These are phyloP conservation scores for Agarophyton chilense DNA, from an alignment of 23 red algal species.

Conservation along the genomic window DNA sequence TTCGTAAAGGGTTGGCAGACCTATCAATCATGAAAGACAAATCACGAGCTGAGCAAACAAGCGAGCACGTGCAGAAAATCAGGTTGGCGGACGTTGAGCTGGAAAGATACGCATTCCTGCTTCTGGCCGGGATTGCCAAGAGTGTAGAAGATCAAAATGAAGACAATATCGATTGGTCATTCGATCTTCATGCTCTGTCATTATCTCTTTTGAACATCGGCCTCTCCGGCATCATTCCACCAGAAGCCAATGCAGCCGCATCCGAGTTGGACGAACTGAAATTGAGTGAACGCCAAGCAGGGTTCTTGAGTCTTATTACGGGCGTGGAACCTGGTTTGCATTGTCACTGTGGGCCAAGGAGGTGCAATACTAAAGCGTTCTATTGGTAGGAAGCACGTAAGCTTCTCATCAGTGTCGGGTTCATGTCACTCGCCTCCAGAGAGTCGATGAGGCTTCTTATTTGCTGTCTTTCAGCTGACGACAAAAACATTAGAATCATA, in stretches of 20 bases:
- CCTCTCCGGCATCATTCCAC: slow-evolving; percentile 53
- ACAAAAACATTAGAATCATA: slow-evolving; percentile 51
- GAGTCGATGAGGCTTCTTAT: slow-evolving; percentile 10
- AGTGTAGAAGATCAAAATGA: slow-evolving; percentile 32
- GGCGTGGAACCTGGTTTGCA: no score
- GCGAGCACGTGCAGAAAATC: slow-evolving; percentile 57
- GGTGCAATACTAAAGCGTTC: no score
- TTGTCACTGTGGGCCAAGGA: no score
- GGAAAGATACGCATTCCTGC: slow-evolving; percentile 58
- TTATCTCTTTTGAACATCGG: slow-evolving; percentile 28
- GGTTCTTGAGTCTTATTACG: no score
- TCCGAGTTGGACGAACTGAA: no score
- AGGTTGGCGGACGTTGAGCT: slow-evolving; percentile 74
- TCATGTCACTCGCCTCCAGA: slow-evolving; percentile 5
- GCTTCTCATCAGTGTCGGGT: not conserved
- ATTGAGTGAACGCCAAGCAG: no score
- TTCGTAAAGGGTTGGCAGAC: slow-evolving; percentile 37
- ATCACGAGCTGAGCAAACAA: not conserved
- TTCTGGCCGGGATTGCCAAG: slow-evolving; percentile 51
- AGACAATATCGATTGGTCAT: slow-evolving; percentile 25
- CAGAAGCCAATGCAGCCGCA: slow-evolving; percentile 48
- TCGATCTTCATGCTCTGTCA: slow-evolving; percentile 30
- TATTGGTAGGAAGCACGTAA: slow-evolving; percentile 13
- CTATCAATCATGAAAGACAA: slow-evolving; percentile 38
- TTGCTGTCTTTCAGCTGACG: slow-evolving; percentile 2